Percentiles rank a stretch among this genome's conserved stretches.
These are phyloP conservation scores for Moelleriella libera DNA, from an alignment of 2,329 filamentous ascomycete genomes.

Conservation along the genomic window DNA sequence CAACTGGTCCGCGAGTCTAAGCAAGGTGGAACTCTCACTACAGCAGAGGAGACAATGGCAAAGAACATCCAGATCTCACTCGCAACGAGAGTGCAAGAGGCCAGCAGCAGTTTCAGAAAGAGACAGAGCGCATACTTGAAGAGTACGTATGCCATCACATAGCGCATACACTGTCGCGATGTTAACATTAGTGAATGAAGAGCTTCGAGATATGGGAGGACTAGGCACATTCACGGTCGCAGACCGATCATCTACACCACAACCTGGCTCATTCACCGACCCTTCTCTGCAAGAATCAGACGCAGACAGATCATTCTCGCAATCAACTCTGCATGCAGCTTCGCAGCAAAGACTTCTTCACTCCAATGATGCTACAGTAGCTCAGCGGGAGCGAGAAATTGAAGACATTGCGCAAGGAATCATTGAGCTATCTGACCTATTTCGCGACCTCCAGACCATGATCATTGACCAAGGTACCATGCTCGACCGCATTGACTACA, in stretches of 20 bases:
- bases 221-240: slow-evolving; percentile 31
- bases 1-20: slow-evolving; percentile 72
- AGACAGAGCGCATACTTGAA: slow-evolving; percentile 95
- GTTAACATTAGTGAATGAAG: slow-evolving; percentile 23
- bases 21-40: slow-evolving; percentile 55
- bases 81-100: slow-evolving; percentile 77
- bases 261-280: slow-evolving; percentile 50
- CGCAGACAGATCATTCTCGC: slow-evolving; percentile 81
- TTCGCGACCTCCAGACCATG: slow-evolving; percentile 92
- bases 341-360: slow-evolving; percentile 51
- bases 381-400: slow-evolving; percentile 89
- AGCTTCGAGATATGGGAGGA: slow-evolving; percentile 60
- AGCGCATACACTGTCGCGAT: neutral
- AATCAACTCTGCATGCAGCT: slow-evolving; percentile 74
- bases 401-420: slow-evolving; percentile 97
- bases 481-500: slow-evolving; percentile 93
- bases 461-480: slow-evolving; percentile 85
- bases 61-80: slow-evolving; percentile 89
- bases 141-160: slow-evolving; percentile 39
- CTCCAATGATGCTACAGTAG: slow-evolving; percentile 71
- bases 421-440: slow-evolving; percentile 91
- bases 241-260: slow-evolving; percentile 39
- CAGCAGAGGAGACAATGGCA: slow-evolving; percentile 88
- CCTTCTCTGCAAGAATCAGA: slow-evolving; percentile 88
- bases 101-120: slow-evolving; percentile 85